These are phyloP conservation scores for Podospora sp. DNA, from an alignment of 495 filamentous ascomycete genomes.

Conservation along the genomic window DNA sequence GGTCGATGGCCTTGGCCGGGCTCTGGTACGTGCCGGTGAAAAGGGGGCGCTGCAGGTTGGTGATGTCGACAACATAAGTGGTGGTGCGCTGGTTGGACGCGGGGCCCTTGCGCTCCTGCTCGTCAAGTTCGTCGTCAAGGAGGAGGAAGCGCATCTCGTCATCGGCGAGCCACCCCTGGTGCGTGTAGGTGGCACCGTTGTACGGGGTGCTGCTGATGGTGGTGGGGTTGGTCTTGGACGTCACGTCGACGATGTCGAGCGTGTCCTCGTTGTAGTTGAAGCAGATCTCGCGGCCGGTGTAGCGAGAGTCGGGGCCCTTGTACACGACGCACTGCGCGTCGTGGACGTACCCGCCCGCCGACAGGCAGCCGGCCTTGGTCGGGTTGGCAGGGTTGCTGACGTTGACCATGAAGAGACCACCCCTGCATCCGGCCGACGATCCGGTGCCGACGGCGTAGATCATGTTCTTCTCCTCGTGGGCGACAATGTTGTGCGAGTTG, in stretches of 20 bases:
- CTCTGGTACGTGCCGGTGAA: constrained; percentile 59
- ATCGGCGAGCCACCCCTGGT: constrained; percentile 64
- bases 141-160: constrained; percentile 57
- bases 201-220: constrained; percentile 60
- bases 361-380: constrained; percentile 45
- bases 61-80: constrained; percentile 60
- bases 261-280: constrained; percentile 61
- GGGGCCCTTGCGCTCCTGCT: constrained; percentile 49
- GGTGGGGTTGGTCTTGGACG: constrained; percentile 48
- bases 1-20: constrained; percentile 54
- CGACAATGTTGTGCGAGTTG: constrained; percentile 49
- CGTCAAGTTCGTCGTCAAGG: constrained; percentile 64
- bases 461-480: constrained; percentile 48
- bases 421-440: constrained; percentile 45
- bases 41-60: constrained; percentile 48
- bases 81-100: constrained; percentile 52
- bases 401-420: constrained; percentile 59
- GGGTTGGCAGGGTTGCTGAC: constrained; percentile 46
- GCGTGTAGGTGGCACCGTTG: constrained; percentile 58
- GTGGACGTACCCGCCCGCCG: constrained; percentile 59
- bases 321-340: constrained; percentile 64
- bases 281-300: constrained; percentile 59
- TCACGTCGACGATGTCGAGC: constrained; percentile 53
- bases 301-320: constrained; percentile 56
- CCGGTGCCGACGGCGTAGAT: constrained; percentile 50